Evolutionary conservation across 441 rosid genomes (phyloP), one percentile per base, ranked within the genome.

Genomic region (Arabidopsis lyrata): DNA sequence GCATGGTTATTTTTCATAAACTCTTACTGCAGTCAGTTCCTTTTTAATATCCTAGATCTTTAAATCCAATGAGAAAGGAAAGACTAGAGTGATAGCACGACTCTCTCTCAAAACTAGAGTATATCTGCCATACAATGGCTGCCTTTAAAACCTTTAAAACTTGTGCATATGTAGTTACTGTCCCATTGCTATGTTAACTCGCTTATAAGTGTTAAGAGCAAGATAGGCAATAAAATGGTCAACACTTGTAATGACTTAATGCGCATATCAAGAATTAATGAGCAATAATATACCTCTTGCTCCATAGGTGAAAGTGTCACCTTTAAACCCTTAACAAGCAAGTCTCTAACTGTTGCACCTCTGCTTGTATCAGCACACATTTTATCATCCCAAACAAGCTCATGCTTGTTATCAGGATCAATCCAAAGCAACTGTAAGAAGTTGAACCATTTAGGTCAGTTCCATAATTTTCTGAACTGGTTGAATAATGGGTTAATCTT

Each of bases 361-460:
- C 89, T 87, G 84, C 98, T 91, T 14, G 97, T 93, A 87, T 95
- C 97, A 63, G 97, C 99, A 86, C 98, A 95, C 97, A 95, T 95
- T 59, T 95, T 89, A 66, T 87, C 87, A 72, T 95, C 98, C 99
- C 99, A 95, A 62, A 88, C 75, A 80, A 95, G 97, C 86, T 95
- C 99, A 65, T 93, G 98, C 77, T 77, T 90, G 88, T 87, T 91
- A 85, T 90, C 97, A 59, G 96, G 95, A 61, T 87, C 90, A 80
- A 93, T 88, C 99, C 98, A 93, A 55, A 91, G 85, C 52, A 95
- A 84, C 99, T 95, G 92, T 59, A 82, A 49, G 41, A 77, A 61
- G 41, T 75, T 69, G 61, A 84, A 49, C 38, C 72, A 74, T 52
- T 44, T 18, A 45, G 18, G 39, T 66, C 58, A 59, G 34, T 5